phyloP scores from a whole-genome alignment of 208 protist species.

The Trypanosoma avium region DNA sequence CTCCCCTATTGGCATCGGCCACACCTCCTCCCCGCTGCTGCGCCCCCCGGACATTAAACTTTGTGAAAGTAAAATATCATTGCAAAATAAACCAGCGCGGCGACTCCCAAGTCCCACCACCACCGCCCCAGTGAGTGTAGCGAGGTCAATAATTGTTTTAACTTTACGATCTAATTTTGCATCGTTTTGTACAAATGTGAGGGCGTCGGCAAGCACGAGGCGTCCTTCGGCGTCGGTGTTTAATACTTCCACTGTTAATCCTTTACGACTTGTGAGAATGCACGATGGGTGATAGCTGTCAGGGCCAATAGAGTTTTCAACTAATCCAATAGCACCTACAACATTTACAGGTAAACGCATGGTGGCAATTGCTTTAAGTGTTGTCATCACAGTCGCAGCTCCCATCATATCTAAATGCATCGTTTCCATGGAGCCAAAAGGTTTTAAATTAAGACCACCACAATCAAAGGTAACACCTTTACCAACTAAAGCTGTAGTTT shows the following conservation, averaged over 20 bases:
- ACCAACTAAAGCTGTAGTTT: conserved; percentile 70
- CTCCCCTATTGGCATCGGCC: conserved; percentile 84
- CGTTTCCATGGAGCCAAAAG: conserved; percentile 86
- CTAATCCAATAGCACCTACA: conserved; percentile 74
- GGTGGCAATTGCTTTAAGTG: conserved; percentile 65
- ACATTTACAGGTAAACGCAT: conserved; percentile 78
- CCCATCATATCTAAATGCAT: conserved; percentile 95
- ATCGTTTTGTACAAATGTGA: conserved; percentile 84
- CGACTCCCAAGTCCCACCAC: conserved; percentile 72
- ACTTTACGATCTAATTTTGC: conserved; percentile 57
- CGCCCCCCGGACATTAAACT: conserved; percentile 54
- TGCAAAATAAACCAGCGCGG: conserved; percentile 76
- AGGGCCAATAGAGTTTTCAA: conserved; percentile 87
- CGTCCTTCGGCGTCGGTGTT: conserved; percentile 93
- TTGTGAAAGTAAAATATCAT: conserved; percentile 37
- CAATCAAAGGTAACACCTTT: conserved; percentile 93
- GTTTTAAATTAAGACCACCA: conserved; percentile 91
- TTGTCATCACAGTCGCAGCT: conserved; percentile 74
- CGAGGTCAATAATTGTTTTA: conserved; percentile 81
- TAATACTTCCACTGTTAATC: conserved; percentile 84
- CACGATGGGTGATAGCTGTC: conserved; percentile 78
- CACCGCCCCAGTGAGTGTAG: conserved; percentile 91
- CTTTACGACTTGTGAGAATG: conserved; percentile 81
- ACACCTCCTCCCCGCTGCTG: conserved; percentile 71
- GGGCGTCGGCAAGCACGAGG: conserved; percentile 87